These are phyloP conservation scores for Coprinopsis strossmayeri DNA, from an alignment of 768 basidiomycete species.

Conservation along the genomic window DNA sequence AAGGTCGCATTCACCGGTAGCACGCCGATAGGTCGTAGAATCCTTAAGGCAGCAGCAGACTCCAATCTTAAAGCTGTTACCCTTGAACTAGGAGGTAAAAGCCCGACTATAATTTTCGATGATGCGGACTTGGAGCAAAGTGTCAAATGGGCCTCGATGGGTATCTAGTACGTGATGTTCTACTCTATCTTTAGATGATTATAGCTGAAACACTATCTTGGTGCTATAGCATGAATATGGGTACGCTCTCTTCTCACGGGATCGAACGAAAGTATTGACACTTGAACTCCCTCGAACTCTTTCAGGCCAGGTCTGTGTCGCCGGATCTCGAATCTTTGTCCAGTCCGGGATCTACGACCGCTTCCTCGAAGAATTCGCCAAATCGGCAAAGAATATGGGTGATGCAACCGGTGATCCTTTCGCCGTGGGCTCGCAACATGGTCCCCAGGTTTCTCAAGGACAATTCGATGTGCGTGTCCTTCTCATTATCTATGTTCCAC, in stretches of 20 bases:
- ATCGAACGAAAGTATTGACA: background rate
- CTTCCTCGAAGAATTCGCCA: slow-evolving; percentile 55
- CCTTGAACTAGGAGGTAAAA: slow-evolving; percentile 69
- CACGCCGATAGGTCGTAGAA: slow-evolving; percentile 61
- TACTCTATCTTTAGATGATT: background rate
- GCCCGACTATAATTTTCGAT: slow-evolving; percentile 56
- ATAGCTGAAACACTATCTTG: background rate
- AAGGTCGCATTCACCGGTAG: slow-evolving; percentile 80
- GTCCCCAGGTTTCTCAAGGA: slow-evolving; percentile 64
- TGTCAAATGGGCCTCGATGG: slow-evolving; percentile 57
- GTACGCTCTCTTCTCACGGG: background rate
- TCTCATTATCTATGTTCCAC: too few relatives aligned
- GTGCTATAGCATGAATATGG: slow-evolving; percentile 22
- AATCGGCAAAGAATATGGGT: slow-evolving; percentile 40
- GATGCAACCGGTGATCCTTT: slow-evolving; percentile 61
- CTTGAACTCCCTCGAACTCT: too few relatives aligned
- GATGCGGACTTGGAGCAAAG: slow-evolving; percentile 60
- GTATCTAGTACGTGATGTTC: slow-evolving; percentile 56
- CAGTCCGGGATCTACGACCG: slow-evolving; percentile 75
- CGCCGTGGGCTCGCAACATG: slow-evolving; percentile 45
- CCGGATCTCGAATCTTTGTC: slow-evolving; percentile 78
- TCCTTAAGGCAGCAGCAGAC: slow-evolving; percentile 60
- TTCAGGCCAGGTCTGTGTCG: slow-evolving; percentile 66
- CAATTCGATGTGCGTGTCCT: too few relatives aligned
- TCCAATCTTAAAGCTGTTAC: slow-evolving; percentile 73